Base-by-base conservation (phyloP, 176 grass and related monocot genomes). In the Typha latifolia region DNA sequence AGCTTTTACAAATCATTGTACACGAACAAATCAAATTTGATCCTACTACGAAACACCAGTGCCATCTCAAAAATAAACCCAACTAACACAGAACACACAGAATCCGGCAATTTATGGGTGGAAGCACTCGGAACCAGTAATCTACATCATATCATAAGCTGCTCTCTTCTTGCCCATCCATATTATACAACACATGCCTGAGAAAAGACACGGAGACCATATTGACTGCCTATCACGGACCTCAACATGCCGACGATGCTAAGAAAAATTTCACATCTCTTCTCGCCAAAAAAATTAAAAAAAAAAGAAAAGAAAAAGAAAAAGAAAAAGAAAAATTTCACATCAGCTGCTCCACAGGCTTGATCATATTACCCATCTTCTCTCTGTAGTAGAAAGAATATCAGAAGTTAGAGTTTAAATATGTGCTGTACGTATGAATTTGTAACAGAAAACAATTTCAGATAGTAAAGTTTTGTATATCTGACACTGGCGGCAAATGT, bases 331-430 rank as follows among this genome's bases (percentile, higher is more conserved):
- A 27, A 59, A 68, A 49, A 72, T 51, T 62, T 34, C 71, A 32
- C 29, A 34, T 15, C 31, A 62, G 32, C 51, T 78, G 49, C 63
- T 73, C 24, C 6, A 37, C 34, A 20, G 18, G 52, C 61, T 26
- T 49, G 55, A 68, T 96, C 80, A 96, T 72, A 88, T 89, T 66
- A 91, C 78, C 92, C 92, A 96, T 72, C 80, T 89, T 75, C 73
- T 91, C 70, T 96, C 92, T 96, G 85, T 69, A 77, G 7, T 5
- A 24, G 51, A 2, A 81, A 70, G 2, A 14, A 50, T 2, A 9
- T 14, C 14, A 62, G 3, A 12, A 26, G 13, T 62, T 13, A 72
- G 5, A 2, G 2, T 18, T 62, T 57, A 52, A 61, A 15, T 10
- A 66, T 20, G 43, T 10, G 18, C 55, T 63, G 13, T 19, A 64